Evolutionary conservation across 192 early-diverging fungal genomes (phyloP).

Genomic region (Coemansia furcata): DNA sequence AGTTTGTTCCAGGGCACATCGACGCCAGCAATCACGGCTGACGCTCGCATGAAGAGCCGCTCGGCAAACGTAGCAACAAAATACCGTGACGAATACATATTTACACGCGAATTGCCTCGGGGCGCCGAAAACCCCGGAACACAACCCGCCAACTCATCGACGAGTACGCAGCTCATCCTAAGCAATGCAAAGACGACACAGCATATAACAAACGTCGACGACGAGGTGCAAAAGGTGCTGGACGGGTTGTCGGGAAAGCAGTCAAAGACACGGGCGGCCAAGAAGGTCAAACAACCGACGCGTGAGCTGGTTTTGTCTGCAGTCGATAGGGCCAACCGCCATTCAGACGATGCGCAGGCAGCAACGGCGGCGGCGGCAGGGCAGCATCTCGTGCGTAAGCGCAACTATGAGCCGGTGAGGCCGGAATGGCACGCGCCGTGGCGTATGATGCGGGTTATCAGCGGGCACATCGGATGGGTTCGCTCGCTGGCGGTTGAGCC

Average conservation of each 20-base stretch:
- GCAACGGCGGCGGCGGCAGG: slow-evolving; percentile 20
- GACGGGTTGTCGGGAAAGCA: slow-evolving; percentile 33
- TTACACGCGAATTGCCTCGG: slow-evolving; percentile 29
- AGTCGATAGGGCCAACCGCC: slow-evolving; percentile 9
- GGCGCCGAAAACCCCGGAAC: slow-evolving; percentile 3
- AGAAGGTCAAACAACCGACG: slow-evolving; percentile 33
- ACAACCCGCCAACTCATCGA: background rate
- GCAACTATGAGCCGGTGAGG: slow-evolving; percentile 38
- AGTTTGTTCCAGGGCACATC: slow-evolving; percentile 27
- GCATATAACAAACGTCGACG: slow-evolving; percentile 18
- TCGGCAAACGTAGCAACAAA: slow-evolving; percentile 15
- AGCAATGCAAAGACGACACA: background rate
- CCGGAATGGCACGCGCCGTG: slow-evolving; percentile 99
- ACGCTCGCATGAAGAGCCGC: background rate
- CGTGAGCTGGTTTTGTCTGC: slow-evolving; percentile 30
- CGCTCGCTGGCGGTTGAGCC: slow-evolving; percentile 89
- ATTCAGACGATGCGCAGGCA: background rate
- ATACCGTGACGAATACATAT: slow-evolving; percentile 46
- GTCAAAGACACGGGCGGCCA: slow-evolving; percentile 11
- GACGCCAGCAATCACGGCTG: background rate
- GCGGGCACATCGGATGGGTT: slow-evolving; percentile 98
- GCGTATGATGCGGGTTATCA: slow-evolving; percentile 91
- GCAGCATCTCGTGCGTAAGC: slow-evolving; percentile 48
- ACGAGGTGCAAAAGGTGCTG: slow-evolving; percentile 41
- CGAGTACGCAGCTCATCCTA: background rate